Evolutionary conservation across 1,284 basidiomycete genomes (phyloP), one percentile per base, ranked within the genome.

Genomic region (Peniophora sp.): DNA sequence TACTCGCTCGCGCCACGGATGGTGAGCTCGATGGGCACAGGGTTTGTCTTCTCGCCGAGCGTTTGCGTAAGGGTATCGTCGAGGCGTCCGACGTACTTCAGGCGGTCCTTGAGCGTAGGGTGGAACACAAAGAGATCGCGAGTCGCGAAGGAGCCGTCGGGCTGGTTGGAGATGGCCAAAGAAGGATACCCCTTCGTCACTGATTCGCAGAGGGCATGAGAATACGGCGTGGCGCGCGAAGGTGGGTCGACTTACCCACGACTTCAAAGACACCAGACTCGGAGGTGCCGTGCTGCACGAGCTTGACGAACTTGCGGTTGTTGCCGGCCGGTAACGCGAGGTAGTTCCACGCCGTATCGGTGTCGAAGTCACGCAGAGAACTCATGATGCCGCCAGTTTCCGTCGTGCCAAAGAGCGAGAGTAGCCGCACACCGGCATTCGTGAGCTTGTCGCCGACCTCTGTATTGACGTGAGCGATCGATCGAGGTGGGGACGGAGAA

Each of bases 331-430:
- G 54, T 60, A 11, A 59, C 51, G 41, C 59, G 59, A 82, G 64
- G 69, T 75, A 83, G 57, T 79, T 79, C 82, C 83, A 85, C 18
- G 63, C 72, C 55, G 77, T 78, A 66, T 85, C 83, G 3, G 53
- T 63, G 1, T 58, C 61, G 54, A 76, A 81, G 52, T 77, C 68
- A 11, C 78, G 71, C 48, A 66, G 66, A 9, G 76, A 78, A 57
- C 75, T 72, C 71, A 79, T 65, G 52, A 83, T 61, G 52, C 73
- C 62, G 60, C 68, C 64, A 62, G 66, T 73, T 55, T 72, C 70
- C 9, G 62, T 75, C 48, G 72, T 70, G 2, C 82, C 81, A 57
- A 78, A 79, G 35, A 75, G 68, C 11, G 76, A 75, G 23, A 79
- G 70, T 5, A 85, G 68, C 18, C 71, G 74, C 3, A 84, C 72